Conservation (phyloP, 2,329 filamentous ascomycete genomes). For the Amauroascus niger region DNA sequence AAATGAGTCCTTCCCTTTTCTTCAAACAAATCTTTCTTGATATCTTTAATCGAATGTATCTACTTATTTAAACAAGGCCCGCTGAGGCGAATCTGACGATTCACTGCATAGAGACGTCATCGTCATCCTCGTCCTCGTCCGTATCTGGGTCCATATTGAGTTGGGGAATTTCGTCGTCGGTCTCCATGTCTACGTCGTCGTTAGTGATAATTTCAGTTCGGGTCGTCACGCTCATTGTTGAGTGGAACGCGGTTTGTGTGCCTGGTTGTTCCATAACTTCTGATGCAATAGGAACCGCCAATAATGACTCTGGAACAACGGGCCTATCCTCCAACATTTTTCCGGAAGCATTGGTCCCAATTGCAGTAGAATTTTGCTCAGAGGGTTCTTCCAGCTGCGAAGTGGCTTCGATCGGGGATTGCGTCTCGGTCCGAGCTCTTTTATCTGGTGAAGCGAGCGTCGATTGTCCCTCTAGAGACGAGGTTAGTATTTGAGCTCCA, state of each 20-base stretch:
- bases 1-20: no score
- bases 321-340: neutral
- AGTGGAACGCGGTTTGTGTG: neutral
- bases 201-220: slow-evolving; percentile 4
- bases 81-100: no score
- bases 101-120: slow-evolving; percentile 1
- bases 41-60: no score
- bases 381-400: neutral
- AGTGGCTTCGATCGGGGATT: neutral
- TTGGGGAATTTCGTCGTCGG: slow-evolving; percentile 42
- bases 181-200: slow-evolving; percentile 30
- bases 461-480: neutral
- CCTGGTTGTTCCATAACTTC: neutral
- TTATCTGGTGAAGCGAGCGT: neutral
- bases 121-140: slow-evolving; percentile 37
- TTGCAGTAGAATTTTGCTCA: neutral
- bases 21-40: no score
- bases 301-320: neutral
- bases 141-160: slow-evolving; percentile 41
- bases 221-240: neutral
- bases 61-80: neutral
- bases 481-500: neutral
- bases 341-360: neutral
- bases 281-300: neutral
- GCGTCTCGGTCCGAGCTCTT: slow-evolving; percentile 1